Evolutionary conservation across 176 grass and related monocot species (phyloP), one percentile per base, ranked within the genome.

Genomic region (Chrysopogon serrulatus): DNA sequence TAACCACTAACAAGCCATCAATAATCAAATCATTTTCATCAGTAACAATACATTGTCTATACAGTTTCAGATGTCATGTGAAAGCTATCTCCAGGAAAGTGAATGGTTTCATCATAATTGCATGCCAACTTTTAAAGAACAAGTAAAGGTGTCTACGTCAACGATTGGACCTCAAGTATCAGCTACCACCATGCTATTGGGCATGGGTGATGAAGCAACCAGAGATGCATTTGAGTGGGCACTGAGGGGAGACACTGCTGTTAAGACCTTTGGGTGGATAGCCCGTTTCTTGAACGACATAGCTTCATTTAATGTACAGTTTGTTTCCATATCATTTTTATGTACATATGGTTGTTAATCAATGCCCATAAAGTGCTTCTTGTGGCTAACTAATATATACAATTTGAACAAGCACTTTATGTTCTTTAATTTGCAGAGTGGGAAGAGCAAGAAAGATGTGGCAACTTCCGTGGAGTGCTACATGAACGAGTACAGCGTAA

Each of bases 221-320:
- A 56, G 30, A 71, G 87, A 82, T 33, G 83, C 41, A 23, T 51
- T 86, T 5, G 41, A 81, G 24, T 90, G 87, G 87, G 65, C 79
- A 11, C 26, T 53, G 31, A 34, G 16, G 8, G 32, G 17, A 3
- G 32, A 18, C 2, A 19, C 8, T 35, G 2, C 5, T 34, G 63
- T 66, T 35, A 35, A 10, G 31, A 0, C 32, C 31, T 35, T 19
- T 0, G 16, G 31, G 6, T 2, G 32, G 17, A 66, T 66, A 19
- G 17, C 16, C 32, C 63, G 32, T 66, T 66, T 66, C 63, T 1
- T 66, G 63, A 66, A 66, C 17, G 63, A 66, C 8, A 66, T 66
- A 4, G 63, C 63, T 66, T 66, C 63, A 10, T 66, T 35, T 35
- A 66, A 35, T 66, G 63, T 66, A 21, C 1, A 65, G 6, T 65